Base-by-base conservation (phyloP, 768 basidiomycete species). In the Inosperma sp. region DNA sequence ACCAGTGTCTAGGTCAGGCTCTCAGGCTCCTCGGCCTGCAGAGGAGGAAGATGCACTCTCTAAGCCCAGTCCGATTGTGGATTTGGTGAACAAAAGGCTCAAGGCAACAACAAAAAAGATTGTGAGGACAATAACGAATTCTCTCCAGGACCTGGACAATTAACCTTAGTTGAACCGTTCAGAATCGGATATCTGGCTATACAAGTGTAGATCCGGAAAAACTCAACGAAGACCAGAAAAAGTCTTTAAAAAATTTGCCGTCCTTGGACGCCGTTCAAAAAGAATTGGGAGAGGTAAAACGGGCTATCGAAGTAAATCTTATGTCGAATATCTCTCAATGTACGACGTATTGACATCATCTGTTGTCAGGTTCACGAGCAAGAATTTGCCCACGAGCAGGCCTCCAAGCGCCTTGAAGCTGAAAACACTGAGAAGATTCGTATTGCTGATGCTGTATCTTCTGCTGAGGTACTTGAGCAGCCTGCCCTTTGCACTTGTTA, bases 181-280 rank as follows among this genome's bases (percentile, higher is more conserved):
- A 94, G 93, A 74, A 76, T 54, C 82, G 92, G 55, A 80, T 90
- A 73, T 72, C 82, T 40, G 68, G 72, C 9, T 93, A 95, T 64
- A 79, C 85, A 25, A 59, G 80, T 3, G 84, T 78, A 16, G 81
- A 83, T 22, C 65, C 76, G 3, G 82, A 83, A 48, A 85, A 86
- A 60, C 78, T 94, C 48, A 90, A 95, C 56, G 88, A 92, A 34
- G 93, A 95, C 67, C 93, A 96, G 70, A 86, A 78, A 56, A 81
- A 83, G 27, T 74, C 78, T 2, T 59, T 93, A 46, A 86, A 81
- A 56, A 83, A 79, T 14, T 80, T 95, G 36, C 79, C 92, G 8
- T 73, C 76, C 5, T 72, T 94, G 17, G 91, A 94, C 61, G 87
- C 83, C 8, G 74, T 83, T 33, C 78, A 83, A 57, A 90, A 88